Conservation (phyloP, 73 alveolate species). For the Paramecium biaurelia region DNA sequence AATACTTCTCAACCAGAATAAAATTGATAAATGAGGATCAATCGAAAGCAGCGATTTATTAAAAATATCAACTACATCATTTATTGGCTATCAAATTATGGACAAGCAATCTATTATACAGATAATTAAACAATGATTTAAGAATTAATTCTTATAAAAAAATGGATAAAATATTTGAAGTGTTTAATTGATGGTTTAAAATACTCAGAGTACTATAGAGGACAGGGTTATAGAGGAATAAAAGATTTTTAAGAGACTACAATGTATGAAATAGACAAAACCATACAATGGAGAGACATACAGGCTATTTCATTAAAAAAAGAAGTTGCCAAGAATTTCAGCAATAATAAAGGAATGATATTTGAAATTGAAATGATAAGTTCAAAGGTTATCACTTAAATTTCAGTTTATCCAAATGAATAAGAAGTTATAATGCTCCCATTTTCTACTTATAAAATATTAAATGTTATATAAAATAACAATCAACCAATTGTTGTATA, state of each 20-base stretch:
- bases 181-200: not conserved
- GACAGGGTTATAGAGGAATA: not conserved
- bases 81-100: not conserved
- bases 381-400: not conserved
- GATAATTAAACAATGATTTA: not conserved
- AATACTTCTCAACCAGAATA: not conserved
- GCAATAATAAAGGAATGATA: not conserved
- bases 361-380: not conserved
- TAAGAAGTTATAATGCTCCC: not conserved
- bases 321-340: not conserved
- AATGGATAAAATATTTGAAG: not conserved
- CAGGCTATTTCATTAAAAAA: not conserved
- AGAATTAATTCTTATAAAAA: not conserved
- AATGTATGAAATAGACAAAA: not conserved
- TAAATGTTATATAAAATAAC: not conserved
- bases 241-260: not conserved
- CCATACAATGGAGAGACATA: not conserved
- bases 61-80: not conserved
- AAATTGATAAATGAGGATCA: not conserved
- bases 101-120: not conserved
- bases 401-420: not conserved
- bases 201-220: not conserved
- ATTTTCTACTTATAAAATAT: not conserved
- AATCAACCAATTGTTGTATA: not conserved
- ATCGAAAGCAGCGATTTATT: not conserved